Evolutionary conservation across 1,284 basidiomycete genomes (phyloP), one percentile per base, ranked within the genome.

Genomic region (Tetrapyrgos nigripes): DNA sequence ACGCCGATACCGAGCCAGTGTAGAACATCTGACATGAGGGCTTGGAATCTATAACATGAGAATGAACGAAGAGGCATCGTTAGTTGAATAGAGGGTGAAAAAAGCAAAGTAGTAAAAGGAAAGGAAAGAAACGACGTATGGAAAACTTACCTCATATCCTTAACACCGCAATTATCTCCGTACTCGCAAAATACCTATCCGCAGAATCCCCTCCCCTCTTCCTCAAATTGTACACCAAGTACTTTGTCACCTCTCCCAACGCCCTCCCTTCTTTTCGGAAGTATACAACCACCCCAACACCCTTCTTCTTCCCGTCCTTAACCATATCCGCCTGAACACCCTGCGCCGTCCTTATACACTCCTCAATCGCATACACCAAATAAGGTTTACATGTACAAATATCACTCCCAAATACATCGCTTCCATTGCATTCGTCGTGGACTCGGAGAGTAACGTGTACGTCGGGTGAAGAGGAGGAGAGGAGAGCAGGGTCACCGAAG

Each of bases 361-460:
- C 96, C 70, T 94, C 89, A 64, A 98, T 97, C 4, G 96, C 96
- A 67, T 93, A 98, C 37, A 89, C 86, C 50, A 97, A 84, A 74
- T 98, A 97, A 0, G 93, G 96, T 69, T 95, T 93, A 81, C 96
- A 97, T 0, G 95, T 97, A 73, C 96, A 98, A 66, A 96, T 94
- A 66, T 97, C 94, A 1, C 91, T 94, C n/a, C 94, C 94, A 70
- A 94, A 94, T 47, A 94, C 91, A 70, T 94, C 91, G 10, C 90
- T 93, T 10, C 91, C 91, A 67, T 93, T 93, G 86, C 95, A 98
- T 78, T 96, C 93, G 70, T 98, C 96, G 73, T 98, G 96, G 1
- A 97, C 93, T 60, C 96, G 89, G n/a, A 97, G 80, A 0, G 96
- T 98, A 23, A 97, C 80, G 66, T 40, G 37, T 8, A n/a, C 37